phyloP scores from a whole-genome alignment of 2,329 filamentous ascomycete genomes.

The Botryotinia convoluta region DNA sequence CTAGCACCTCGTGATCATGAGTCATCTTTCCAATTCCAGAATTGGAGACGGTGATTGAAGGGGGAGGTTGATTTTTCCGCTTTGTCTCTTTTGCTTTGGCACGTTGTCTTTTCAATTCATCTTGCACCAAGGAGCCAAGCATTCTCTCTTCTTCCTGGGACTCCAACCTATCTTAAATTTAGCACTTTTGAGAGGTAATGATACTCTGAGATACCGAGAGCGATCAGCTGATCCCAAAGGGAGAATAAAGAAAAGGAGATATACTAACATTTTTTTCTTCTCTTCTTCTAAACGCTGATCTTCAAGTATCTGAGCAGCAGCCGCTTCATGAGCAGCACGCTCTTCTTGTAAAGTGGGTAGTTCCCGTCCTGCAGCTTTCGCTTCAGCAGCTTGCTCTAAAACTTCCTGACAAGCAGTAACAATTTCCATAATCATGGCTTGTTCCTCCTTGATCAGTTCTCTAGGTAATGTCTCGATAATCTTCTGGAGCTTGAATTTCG shows the following conservation, averaged over 20 bases:
- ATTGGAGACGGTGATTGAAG: constrained; percentile 30
- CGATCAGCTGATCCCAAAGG: background rate
- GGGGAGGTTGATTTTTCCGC: constrained; percentile 52
- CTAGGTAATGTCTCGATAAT: constrained; percentile 59
- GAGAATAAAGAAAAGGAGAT: background rate
- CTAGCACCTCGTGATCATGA: constrained; percentile 45
- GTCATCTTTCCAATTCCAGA: constrained; percentile 31
- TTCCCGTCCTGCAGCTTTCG: constrained; percentile 70
- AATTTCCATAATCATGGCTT: constrained; percentile 52
- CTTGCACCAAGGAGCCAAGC: constrained; percentile 67
- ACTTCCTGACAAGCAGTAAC: constrained; percentile 57
- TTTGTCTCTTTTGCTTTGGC: constrained; percentile 63
- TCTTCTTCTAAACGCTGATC: constrained; percentile 48
- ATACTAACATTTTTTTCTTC: constrained; percentile 41
- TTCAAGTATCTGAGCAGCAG: constrained; percentile 57
- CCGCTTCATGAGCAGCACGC: constrained; percentile 76
- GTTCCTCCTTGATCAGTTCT: constrained; percentile 49
- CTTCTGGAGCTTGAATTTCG: constrained; percentile 66
- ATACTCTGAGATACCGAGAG: background rate
- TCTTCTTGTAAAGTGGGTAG: constrained; percentile 88
- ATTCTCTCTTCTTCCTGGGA: constrained; percentile 48
- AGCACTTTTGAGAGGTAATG: background rate
- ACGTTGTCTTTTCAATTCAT: constrained; percentile 67
- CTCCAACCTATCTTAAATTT: constrained; percentile 9
- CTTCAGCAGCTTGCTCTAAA: constrained; percentile 80